Evolutionary conservation across 805 yeast species (phyloP).

Genomic region (Yueomyces sinensis): DNA sequence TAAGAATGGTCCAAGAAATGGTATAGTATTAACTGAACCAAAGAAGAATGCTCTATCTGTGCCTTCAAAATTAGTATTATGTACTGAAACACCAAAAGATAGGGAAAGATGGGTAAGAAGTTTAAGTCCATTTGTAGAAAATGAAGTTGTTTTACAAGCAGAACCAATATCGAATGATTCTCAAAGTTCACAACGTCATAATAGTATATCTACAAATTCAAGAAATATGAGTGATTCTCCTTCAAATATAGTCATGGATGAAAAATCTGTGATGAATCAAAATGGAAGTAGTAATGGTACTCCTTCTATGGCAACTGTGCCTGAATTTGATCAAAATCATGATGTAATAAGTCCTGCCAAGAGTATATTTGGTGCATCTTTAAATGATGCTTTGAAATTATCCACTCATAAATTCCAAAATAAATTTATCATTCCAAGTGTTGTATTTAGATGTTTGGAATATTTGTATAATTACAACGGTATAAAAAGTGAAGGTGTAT

Average conservation of each 20-base stretch:
- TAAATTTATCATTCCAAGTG: conserved; percentile 44
- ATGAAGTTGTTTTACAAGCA: neutral
- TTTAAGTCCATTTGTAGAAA: neutral
- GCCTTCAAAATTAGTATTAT: conserved; percentile 43
- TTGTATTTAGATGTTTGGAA: conserved; percentile 65
- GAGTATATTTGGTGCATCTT: conserved; percentile 49
- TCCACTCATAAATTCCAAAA: conserved; percentile 32
- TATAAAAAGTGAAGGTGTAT: conserved; percentile 75
- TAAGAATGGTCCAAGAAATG: conserved; percentile 19
- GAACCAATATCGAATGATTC: neutral
- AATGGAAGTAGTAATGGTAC: neutral
- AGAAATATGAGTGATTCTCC: neutral
- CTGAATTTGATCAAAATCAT: conserved; percentile 3
- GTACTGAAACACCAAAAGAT: conserved; percentile 67
- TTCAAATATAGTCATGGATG: too few relatives aligned
- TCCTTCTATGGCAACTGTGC: neutral
- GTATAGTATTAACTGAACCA: conserved; percentile 24
- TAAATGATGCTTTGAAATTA: conserved; percentile 38
- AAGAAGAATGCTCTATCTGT: conserved; percentile 24
- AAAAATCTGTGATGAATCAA: too few relatives aligned
- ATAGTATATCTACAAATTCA: conserved; percentile 1
- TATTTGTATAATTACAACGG: conserved; percentile 56
- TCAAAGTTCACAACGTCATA: conserved; percentile 7
- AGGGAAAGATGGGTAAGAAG: conserved; percentile 51
- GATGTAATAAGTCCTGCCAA: neutral